These are phyloP conservation scores for Globisporangium iwayamae DNA, from an alignment of 352 stramenopile genomes.

Conservation along the genomic window DNA sequence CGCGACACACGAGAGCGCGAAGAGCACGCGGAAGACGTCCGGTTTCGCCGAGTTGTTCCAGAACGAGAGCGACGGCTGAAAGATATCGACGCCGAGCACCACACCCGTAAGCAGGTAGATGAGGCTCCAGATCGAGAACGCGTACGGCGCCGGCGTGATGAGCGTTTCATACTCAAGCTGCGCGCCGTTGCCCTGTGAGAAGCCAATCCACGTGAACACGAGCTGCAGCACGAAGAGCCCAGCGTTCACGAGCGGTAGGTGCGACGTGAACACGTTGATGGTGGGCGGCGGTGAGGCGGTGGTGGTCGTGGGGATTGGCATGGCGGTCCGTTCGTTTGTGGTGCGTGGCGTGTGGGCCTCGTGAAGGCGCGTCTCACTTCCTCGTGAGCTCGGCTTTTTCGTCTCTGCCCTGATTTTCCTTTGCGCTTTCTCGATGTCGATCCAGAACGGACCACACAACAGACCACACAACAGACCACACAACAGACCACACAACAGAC, in stretches of 20 bases:
- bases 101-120: conserved; percentile 66
- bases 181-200: conserved; percentile 26
- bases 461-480: no score
- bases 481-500: no score
- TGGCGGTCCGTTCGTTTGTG: neutral
- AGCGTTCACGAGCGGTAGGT: conserved; percentile 50
- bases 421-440: neutral
- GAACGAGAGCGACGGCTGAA: conserved; percentile 43
- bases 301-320: neutral
- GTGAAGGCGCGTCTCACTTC: neutral
- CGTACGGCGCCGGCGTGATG: conserved; percentile 46
- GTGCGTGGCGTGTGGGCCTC: neutral
- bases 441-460: neutral
- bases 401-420: conserved; percentile 1
- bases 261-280: conserved; percentile 7
- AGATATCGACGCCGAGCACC: conserved; percentile 50
- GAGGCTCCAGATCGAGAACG: conserved; percentile 63
- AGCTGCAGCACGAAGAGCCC: conserved; percentile 50
- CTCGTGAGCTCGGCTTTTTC: neutral
- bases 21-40: conserved; percentile 44
- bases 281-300: neutral
- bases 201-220: conserved; percentile 37
- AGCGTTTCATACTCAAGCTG: conserved; percentile 39
- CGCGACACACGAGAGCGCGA: conserved; percentile 45
- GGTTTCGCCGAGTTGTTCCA: conserved; percentile 43